Conservation (phyloP, 495 filamentous ascomycete genomes). For the Penicillium argentinense region DNA sequence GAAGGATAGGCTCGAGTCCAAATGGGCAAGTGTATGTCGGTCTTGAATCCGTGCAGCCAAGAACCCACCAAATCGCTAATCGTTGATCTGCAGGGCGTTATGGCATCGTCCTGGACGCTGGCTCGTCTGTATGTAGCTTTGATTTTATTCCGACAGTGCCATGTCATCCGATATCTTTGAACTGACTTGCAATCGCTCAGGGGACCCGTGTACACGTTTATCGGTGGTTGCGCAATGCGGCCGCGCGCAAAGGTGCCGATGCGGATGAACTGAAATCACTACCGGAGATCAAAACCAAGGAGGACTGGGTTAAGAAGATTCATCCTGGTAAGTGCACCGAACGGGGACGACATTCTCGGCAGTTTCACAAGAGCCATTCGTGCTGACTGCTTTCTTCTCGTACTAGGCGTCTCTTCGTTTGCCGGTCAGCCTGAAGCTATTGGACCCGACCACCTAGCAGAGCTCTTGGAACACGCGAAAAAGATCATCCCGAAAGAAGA, state of each 20-base stretch:
- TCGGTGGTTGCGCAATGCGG: slow-evolving; percentile 76
- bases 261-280: slow-evolving; percentile 63
- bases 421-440: slow-evolving; percentile 72
- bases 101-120: slow-evolving; percentile 68
- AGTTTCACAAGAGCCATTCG: background rate
- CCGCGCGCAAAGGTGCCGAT: slow-evolving; percentile 62
- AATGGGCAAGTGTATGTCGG: slow-evolving; percentile 51
- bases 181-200: slow-evolving; percentile 28
- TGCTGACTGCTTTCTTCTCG: slow-evolving; percentile 5
- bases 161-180: background rate
- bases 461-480: slow-evolving; percentile 79
- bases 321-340: slow-evolving; percentile 64
- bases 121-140: slow-evolving; percentile 57
- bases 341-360: background rate
- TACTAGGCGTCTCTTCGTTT: slow-evolving; percentile 80
- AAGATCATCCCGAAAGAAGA: slow-evolving; percentile 77
- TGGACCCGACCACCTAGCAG: slow-evolving; percentile 75
- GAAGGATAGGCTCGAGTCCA: slow-evolving; percentile 28
- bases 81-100: slow-evolving; percentile 49
- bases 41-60: slow-evolving; percentile 3
- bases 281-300: slow-evolving; percentile 77
- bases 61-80: slow-evolving; percentile 5
- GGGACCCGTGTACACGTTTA: slow-evolving; percentile 95
- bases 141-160: background rate
- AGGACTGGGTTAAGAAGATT: slow-evolving; percentile 91